A percentile compares a stretch with the other conserved stretches of the same genome.
phyloP scores from a whole-genome alignment of 371 early-diverging fungal genomes.

The Circinella umbellata region DNA sequence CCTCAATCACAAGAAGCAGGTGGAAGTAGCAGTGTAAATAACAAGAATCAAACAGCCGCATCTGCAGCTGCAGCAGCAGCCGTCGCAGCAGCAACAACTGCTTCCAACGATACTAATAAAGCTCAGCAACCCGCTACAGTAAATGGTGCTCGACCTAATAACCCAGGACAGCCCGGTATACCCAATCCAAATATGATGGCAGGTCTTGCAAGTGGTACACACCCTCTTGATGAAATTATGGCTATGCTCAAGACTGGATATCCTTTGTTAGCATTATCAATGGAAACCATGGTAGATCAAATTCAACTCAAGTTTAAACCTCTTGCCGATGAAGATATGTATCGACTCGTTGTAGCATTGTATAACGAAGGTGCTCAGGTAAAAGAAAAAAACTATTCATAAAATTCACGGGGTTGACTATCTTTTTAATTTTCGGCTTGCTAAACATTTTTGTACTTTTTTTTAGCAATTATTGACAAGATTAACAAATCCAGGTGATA shows the following conservation, averaged over 20 bases:
- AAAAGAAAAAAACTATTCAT: constrained; percentile 15
- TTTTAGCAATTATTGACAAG: constrained; percentile 65
- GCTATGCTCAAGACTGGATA: constrained; percentile 95
- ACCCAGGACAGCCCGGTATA: not conserved
- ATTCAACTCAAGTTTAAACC: constrained; percentile 92
- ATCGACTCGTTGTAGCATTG: constrained; percentile 89
- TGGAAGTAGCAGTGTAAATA: constrained; percentile 18
- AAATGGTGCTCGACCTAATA: constrained; percentile 1
- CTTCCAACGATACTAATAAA: not conserved
- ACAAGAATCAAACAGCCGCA: constrained; percentile 21
- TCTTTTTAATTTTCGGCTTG: too few relatives aligned
- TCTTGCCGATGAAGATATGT: constrained; percentile 94
- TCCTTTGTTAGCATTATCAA: constrained; percentile 91
- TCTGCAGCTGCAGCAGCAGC: constrained; percentile 26
- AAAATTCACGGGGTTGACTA: too few relatives aligned
- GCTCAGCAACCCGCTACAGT: not conserved
- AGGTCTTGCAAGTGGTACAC: constrained; percentile 12
- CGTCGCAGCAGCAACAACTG: not conserved
- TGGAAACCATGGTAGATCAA: constrained; percentile 98
- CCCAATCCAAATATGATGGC: not conserved
- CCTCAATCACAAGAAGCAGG: constrained; percentile 10
- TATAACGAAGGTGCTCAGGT: constrained; percentile 90
- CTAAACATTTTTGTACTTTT: constrained; percentile 1
- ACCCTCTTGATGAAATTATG: constrained; percentile 95
- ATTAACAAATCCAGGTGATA: constrained; percentile 70